Base-by-base conservation (phyloP, 2,329 filamentous ascomycete genomes). In the Phoma sp. region DNA sequence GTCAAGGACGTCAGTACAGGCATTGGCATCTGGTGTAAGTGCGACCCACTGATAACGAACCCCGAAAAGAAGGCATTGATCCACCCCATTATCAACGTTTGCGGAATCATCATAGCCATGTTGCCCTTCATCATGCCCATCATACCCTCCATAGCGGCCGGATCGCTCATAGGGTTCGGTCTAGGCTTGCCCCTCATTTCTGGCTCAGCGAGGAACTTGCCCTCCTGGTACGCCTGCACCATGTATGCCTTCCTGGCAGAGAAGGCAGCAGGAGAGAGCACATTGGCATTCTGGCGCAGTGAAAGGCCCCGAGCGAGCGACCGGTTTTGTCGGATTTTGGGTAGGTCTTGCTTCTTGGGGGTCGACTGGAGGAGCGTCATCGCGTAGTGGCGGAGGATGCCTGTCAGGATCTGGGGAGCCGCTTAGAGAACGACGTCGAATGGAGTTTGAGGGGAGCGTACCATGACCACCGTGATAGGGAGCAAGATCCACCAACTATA, bases 71-170 rank as follows among this genome's bases (percentile, higher is more conserved):
- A 99, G 0, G 95, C 93, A 79, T 99, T 99, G 75, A 99, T 98
- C 95, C 95, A 99, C 64, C 94, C 95, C 95, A 99, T 99, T 66
- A 99, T 99, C 74, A 99, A 79, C 6, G 93, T 98, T 78, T 99
- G 96, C 43, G 95, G 95, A 55, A 99, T 92, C 81, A 99, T 98
- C 95, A 98, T 99, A 62, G 95, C 94, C 90, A 99, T 96, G 74
- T 99, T 96, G 54, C 93, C 93, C 85, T 99, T 99, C 91, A 99
- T 96, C 92, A 96, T 96, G 65, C 95, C 94, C 95, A 99, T 99
- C 95, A 99, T 99, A 65, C 93, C 94, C 74, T 99, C 96, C 95
- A 99, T 99, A 55, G 91, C 92, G 43, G 89, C 89, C 21, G 96
- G 96, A 75, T 99, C 95, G 10, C 89, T 91, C 86, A 99, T 92